Evolutionary conservation across 352 stramenopile species (phyloP), one percentile per base, ranked within the genome.

Genomic region (Phytophthora uliginosa): DNA sequence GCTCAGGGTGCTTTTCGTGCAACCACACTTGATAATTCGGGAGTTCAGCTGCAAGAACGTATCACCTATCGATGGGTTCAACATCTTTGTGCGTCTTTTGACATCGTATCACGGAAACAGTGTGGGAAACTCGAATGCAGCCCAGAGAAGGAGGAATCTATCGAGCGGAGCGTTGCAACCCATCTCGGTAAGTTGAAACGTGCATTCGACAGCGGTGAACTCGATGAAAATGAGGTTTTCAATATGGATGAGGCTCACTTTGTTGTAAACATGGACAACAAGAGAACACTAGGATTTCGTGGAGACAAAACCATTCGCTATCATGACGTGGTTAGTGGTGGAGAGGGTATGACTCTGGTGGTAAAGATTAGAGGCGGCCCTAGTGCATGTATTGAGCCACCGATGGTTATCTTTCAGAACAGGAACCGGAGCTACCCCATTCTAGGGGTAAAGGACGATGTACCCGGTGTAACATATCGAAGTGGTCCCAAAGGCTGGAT

Each of bases 181-280:
- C 55, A 51, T 51, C 55, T 61, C 4, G 55, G 55, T 7, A 61
- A 51, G 20, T 7, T 61, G 20, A 61, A 50, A 20, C 10, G 55
- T 15, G 55, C 13, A 13, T 61, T 61, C 22, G 20, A 61, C 4
- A 61, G 55, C n/a, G 34, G 34, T 10, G 31, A 33, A 22, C 38
- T 61, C 1, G 34, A 61, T 7, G 18, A 61, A 34, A 61, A 61
- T 13, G 8, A 33, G 6, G 34, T 61, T 10, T 61, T 61, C 12
- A 50, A 61, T 20, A 51, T 61, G 55, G 55, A 61, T 22, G 55
- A 61, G 18, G 54, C 55, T 8, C 55, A 51, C 34, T 61, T 61
- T 34, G 55, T 61, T 2, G 38, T 61, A 12, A 61, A 61, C 24
- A 61, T 61, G 55, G 34, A 51, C 20, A 22, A 55, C 24, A 55